Conservation (phyloP, 1,284 basidiomycete genomes). For the Laetiporus sulphureus region DNA sequence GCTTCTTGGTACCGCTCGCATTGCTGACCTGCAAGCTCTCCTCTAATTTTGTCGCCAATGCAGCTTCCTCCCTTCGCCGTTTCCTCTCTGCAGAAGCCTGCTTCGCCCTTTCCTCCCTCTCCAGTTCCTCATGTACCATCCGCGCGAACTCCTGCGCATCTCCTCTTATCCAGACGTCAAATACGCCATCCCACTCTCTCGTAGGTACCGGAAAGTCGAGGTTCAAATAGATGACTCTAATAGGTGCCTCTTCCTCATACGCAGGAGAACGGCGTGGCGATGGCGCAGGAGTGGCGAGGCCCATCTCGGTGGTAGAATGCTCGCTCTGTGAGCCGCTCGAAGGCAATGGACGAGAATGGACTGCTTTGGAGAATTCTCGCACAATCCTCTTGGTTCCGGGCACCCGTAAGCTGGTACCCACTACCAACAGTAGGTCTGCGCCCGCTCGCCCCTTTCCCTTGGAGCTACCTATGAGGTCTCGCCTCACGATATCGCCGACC, state of each 20-base stretch:
- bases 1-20: slow-evolving; percentile 16
- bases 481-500: slow-evolving; percentile 74
- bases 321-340: slow-evolving; percentile 16
- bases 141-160: slow-evolving; percentile 79
- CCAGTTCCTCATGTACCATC: slow-evolving; percentile 49
- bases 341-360: slow-evolving; percentile 43
- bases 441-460: slow-evolving; percentile 60
- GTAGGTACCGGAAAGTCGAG: slow-evolving; percentile 84
- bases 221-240: slow-evolving; percentile 82
- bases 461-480: slow-evolving; percentile 65
- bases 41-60: slow-evolving; percentile 8
- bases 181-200: slow-evolving; percentile 86
- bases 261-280: slow-evolving; percentile 29
- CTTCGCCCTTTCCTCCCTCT: slow-evolving; percentile 43
- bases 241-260: slow-evolving; percentile 42
- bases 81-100: slow-evolving; percentile 45
- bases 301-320: slow-evolving; percentile 16
- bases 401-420: slow-evolving; percentile 85
- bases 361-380: slow-evolving; percentile 83
- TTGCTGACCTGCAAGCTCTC: slow-evolving; percentile 1
- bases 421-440: slow-evolving; percentile 85
- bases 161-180: slow-evolving; percentile 88
- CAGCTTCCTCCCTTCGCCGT: slow-evolving; percentile 38
- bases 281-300: slow-evolving; percentile 32
- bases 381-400: slow-evolving; percentile 93